Base-by-base conservation (phyloP, 2,329 filamentous ascomycete genomes). In the Colletotrichum tamarilloi region DNA sequence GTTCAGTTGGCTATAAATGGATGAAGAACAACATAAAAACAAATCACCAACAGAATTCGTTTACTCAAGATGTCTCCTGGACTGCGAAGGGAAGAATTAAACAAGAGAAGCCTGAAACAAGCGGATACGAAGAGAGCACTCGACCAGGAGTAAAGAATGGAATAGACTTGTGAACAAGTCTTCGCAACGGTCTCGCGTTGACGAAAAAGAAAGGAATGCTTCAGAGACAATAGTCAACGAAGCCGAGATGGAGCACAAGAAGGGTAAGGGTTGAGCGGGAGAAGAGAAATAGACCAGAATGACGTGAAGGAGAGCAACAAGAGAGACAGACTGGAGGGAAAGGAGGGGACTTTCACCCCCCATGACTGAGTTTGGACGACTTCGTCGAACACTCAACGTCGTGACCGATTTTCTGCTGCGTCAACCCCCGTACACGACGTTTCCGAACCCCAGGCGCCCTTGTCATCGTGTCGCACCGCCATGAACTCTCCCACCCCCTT, bases 141-240 rank as follows among this genome's bases (percentile, higher is more conserved):
- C 67, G 55, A 57, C 64, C 62, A 63, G 68, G 62, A 75, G 56
- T 73, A 75, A 62, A 64, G 71, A 67, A 58, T 28, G 67, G 58
- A 73, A 68, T 60, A 68, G 57, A 68, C 63, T 59, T 38, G 56
- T 64, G 55, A 58, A 68, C 62, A 62, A 68, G 56, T 67, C 49
- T 28, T 67, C 52, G 67, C 19, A 42, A 67, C 59, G 32, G 53
- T n/a, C 28, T 35, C n/a, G 42, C 49, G 53, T 68, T n/a, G 46
- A 68, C 42, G 58, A 57, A 46, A 68, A 65, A 49, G 63, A 73
- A 67, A 71, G 62, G 28, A 74, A 75, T 35, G 67, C 62, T 68
- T 35, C 63, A 57, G 28, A 71, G 56, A 46, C 26, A 53, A 46
- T 63, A n/a, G 42, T 49, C 59, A 67, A 49, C 19, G 63, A 72